Percentiles rank a stretch among this genome's conserved stretches.
phyloP scores from a whole-genome alignment of 169 alveolate species.

The Plasmodium adleri region DNA sequence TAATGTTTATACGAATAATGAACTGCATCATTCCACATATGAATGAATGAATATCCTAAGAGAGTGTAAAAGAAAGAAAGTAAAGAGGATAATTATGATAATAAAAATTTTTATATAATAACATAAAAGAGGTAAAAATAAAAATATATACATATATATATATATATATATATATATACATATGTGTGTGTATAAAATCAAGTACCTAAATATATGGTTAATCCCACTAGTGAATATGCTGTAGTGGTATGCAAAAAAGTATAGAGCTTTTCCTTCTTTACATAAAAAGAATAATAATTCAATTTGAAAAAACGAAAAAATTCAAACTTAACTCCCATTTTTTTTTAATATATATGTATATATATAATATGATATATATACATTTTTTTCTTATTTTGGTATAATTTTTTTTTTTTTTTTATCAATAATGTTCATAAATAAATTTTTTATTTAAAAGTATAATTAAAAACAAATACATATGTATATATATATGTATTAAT shows the following conservation, averaged over 20 bases:
- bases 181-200: background rate
- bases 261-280: slow-evolving; percentile 68
- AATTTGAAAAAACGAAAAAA: slow-evolving; percentile 66
- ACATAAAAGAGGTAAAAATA: background rate
- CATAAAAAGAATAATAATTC: slow-evolving; percentile 71
- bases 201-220: slow-evolving; percentile 53
- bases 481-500: too few relatives aligned
- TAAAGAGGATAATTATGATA: background rate
- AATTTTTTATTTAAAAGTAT: background rate
- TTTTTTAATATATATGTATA: slow-evolving; percentile 6
- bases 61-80: background rate
- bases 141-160: background rate
- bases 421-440: background rate
- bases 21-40: slow-evolving; percentile 78
- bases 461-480: too few relatives aligned
- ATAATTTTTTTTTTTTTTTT: background rate
- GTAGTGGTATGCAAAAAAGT: slow-evolving; percentile 64
- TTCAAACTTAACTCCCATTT: slow-evolving; percentile 74
- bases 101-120: background rate
- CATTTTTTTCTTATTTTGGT: background rate
- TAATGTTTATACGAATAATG: slow-evolving; percentile 76
- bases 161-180: background rate
- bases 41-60: slow-evolving; percentile 62
- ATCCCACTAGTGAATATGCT: slow-evolving; percentile 71
- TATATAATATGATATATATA: background rate